These are phyloP conservation scores for Fusarium sp. DNA, from an alignment of 2,329 filamentous ascomycete species.

Conservation along the genomic window DNA sequence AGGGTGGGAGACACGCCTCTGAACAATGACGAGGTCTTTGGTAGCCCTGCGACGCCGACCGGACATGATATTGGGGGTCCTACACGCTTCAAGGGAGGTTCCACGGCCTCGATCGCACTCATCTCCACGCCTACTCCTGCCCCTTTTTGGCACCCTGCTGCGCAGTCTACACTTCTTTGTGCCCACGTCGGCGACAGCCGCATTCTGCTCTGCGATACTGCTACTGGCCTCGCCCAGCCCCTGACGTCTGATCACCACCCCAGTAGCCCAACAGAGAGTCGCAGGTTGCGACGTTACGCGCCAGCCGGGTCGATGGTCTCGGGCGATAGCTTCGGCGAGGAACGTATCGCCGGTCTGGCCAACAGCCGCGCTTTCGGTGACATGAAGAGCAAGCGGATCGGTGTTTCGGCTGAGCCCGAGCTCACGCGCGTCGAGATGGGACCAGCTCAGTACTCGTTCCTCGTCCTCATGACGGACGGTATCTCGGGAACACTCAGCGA, in stretches of 20 bases:
- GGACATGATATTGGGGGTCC: constrained; percentile 76
- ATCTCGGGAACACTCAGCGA: constrained; percentile 87
- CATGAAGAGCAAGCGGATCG: constrained; percentile 89
- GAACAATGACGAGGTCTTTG: constrained; percentile 86
- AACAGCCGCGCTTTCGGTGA: constrained; percentile 97
- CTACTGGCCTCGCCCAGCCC: constrained; percentile 81
- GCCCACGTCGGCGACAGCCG: constrained; percentile 95
- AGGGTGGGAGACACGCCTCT: constrained; percentile 79
- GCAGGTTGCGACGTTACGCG: constrained; percentile 85
- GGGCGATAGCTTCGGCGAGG: constrained; percentile 92
- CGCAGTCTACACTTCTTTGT: constrained; percentile 83
- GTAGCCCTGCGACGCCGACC: constrained; percentile 65
- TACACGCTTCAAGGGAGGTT: constrained; percentile 89
- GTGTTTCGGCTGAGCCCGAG: constrained; percentile 94
- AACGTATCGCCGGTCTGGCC: constrained; percentile 91
- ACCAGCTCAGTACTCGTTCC: constrained; percentile 87
- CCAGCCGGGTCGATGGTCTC: constrained; percentile 82
- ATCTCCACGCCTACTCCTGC: constrained; percentile 92
- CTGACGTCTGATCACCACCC: constrained; percentile 94
- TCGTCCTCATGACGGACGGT: constrained; percentile 90
- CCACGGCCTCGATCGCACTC: constrained; percentile 88
- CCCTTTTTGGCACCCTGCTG: constrained; percentile 94
- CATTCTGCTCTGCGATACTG: constrained; percentile 87
- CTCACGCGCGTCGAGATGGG: constrained; percentile 81
- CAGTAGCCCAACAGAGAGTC: constrained; percentile 84